These are phyloP conservation scores for Nymphaea thermarum DNA, from an alignment of 164 flowering plant genomes.

Conservation along the genomic window DNA sequence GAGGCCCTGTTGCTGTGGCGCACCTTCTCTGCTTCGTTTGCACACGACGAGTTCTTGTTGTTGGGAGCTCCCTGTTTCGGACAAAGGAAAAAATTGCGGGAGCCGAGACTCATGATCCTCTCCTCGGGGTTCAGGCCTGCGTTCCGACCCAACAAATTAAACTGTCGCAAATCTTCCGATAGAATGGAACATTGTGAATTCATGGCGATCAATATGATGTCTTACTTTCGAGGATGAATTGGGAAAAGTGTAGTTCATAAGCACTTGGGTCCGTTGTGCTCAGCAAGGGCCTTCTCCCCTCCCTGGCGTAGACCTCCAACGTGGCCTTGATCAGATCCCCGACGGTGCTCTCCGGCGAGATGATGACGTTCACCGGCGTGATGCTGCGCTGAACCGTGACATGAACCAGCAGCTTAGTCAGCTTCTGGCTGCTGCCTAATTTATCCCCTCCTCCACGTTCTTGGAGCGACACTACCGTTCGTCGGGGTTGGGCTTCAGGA, in stretches of 20 bases:
- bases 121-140: conserved; percentile 48
- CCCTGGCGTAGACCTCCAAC: conserved; percentile 33
- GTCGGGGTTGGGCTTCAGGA: too few relatives aligned
- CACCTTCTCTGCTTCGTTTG: conserved; percentile 12
- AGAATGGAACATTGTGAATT: not conserved
- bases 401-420: conserved; percentile 43
- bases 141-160: not conserved
- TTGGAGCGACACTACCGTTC: too few relatives aligned
- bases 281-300: conserved; percentile 57
- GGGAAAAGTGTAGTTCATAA: conserved; percentile 63
- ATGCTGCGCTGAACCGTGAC: conserved; percentile 55
- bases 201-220: not conserved
- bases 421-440: not conserved
- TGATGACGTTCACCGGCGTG: conserved; percentile 52
- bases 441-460: too few relatives aligned
- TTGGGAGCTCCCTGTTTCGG: conserved; percentile 10
- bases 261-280: conserved; percentile 19
- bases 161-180: not conserved
- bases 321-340: conserved; percentile 39
- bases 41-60: conserved; percentile 8
- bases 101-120: conserved; percentile 48
- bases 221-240: conserved; percentile 54
- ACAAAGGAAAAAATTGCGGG: conserved; percentile 58
- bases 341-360: conserved; percentile 43
- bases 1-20: not conserved